Base-by-base conservation (phyloP, 805 yeast genomes). In the Suhomyces sp. region DNA sequence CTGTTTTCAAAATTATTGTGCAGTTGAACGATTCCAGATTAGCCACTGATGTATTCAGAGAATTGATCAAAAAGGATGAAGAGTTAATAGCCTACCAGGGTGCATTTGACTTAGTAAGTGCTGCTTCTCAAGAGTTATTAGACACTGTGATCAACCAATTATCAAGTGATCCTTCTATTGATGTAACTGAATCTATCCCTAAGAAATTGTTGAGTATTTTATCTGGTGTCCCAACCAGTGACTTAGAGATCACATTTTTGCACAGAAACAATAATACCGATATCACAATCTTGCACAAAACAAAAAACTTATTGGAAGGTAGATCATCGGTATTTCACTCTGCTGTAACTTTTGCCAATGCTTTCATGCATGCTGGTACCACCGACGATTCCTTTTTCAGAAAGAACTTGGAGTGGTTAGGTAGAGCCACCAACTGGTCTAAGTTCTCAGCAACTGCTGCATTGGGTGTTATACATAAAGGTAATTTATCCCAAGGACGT, bases 361-460 rank as follows among this genome's bases (percentile, higher is more conserved):
- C 97, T 0, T 88, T 88, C 56, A 76, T 91, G 77, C 96, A 90
- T 60, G 86, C 93, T 24, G 98, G 98, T 39, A 93, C 98, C 10
- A 87, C 98, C 6, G 95, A 86, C 53, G 97, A 93, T 58, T 79
- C 88, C 0, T 93, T 93, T 54, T 84, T 91, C 64, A 76, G 96
- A 58, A 76, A 83, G 28, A 93, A 93, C 56, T 70, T 88, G 53
- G 96, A 91, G 52, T 93, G 98, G 97, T 72, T 93, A 47, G 95
- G 95, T 28, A 87, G 88, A 63, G 97, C 98, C n/a, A 82, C 91
- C 30, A 88, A 91, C 62, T 93, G 98, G 98, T 88, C 97, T 5
- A 93, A 91, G 57, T 93, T 93, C 60, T 81, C 96, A 0, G 97
- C 98, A 2, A 91, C 98, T 10, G 98, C 98, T 6, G 97, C 98